Base-by-base conservation (phyloP, 2,329 filamentous ascomycete genomes). In the Clonostachys rhizophaga region DNA sequence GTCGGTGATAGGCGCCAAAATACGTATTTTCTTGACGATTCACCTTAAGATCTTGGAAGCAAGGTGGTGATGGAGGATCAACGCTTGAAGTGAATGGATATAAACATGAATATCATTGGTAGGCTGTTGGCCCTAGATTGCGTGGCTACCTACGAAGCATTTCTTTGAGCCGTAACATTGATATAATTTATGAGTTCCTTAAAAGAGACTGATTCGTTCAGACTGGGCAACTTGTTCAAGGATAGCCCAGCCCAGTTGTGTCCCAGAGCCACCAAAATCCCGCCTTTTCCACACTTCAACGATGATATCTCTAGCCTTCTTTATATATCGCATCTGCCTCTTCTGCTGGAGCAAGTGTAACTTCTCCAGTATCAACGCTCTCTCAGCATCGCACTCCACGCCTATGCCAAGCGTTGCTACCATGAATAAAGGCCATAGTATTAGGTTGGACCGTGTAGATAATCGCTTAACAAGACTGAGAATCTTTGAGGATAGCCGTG, bases 151-250 rank as follows among this genome's bases (percentile, higher is more conserved):
- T 9, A 30, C 3, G 8, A 30, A 30, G 24, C 24, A 30, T 30
- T 30, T 30, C 9, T 30, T 10, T 30, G 24, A 10, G 24, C 9
- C 24, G 10, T 30, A 30, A 10, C 24, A 30, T 30, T 30, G 4
- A 39, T 5, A 11, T 18, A 11, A 39, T 4, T n/a, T 4, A 24
- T 8, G 10, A 39, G 4, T 18, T n/a, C 36, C 36, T 39, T 39
- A 36, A 12, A 45, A 34, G n/a, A 45, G 35, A 17, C 43, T 45
- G 34, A 45, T 45, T 20, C 43, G 39, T 16, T 45, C 43, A 6
- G 20, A n/a, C 20, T 66, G 2, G 65, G 56, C n/a, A 70, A 70
- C 50, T 56, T 57, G 18, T 71, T 62, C 52, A 50, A 66, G 46
- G 59, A 69, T 41, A 55, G 58, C 10, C 57, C 70, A 33, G 60